Percentiles rank a stretch among this genome's conserved stretches.
Conservation (phyloP, 1,139 yeast genomes). For the Wickerhamomyces sp. region DNA sequence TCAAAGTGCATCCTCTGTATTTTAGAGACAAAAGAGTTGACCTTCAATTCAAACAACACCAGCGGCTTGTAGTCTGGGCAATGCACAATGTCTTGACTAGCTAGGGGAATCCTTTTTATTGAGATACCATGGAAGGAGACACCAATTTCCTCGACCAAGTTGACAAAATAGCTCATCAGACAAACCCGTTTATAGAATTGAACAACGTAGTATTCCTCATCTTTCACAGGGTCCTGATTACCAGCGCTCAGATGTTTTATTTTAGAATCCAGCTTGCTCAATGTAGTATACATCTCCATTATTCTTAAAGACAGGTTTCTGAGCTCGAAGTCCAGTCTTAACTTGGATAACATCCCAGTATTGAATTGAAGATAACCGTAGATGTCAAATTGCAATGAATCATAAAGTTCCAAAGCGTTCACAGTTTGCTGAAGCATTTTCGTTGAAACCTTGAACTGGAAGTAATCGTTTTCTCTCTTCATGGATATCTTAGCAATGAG, state of each 20-base stretch:
- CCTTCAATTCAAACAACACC: slow-evolving; percentile 14
- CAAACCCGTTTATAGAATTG: slow-evolving; percentile 10
- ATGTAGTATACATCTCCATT: slow-evolving; percentile 14
- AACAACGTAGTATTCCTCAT: slow-evolving; percentile 12
- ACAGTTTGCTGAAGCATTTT: slow-evolving; percentile 16
- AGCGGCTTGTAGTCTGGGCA: slow-evolving; percentile 19
- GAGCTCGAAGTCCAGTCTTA: slow-evolving; percentile 17
- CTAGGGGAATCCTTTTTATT: slow-evolving; percentile 18
- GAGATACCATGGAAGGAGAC: slow-evolving; percentile 15
- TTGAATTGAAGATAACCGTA: slow-evolving; percentile 18
- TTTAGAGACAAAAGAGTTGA: slow-evolving; percentile 24
- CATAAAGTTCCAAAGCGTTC: slow-evolving; percentile 16
- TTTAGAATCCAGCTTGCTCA: slow-evolving; percentile 2
- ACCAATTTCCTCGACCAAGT: slow-evolving; percentile 13
- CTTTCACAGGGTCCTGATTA: background rate
- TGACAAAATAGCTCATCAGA: slow-evolving; percentile 9
- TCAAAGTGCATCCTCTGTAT: slow-evolving; percentile 25
- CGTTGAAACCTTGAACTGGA: slow-evolving; percentile 5
- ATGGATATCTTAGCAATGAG: slow-evolving; percentile 13
- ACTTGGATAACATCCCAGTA: slow-evolving; percentile 21
- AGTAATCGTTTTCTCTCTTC: slow-evolving; percentile 5
- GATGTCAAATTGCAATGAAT: slow-evolving; percentile 14
- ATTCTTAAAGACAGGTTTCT: slow-evolving; percentile 21
- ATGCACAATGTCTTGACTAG: slow-evolving; percentile 11
- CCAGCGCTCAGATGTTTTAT: background rate